Base-by-base conservation (phyloP, 345 rosid genomes). In the Cardamine occulta region DNA sequence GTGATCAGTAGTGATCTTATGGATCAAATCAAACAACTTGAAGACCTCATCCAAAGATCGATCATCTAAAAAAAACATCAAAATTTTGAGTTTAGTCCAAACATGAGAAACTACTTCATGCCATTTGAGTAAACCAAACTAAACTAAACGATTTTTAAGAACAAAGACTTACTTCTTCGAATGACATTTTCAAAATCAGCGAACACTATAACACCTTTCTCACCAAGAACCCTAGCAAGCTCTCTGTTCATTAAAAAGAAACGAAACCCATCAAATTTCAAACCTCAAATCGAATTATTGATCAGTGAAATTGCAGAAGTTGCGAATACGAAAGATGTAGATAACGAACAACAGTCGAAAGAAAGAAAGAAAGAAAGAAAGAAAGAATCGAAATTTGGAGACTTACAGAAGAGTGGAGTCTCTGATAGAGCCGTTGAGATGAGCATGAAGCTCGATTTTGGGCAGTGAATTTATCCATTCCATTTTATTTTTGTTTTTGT, bases 391-490 rank as follows among this genome's bases (percentile, higher is more conserved):
- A 69, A 35, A 18, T 42, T 1, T 39, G 9, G 70, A 54, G 18
- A 45, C 70, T 80, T 81, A 95, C 98, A 92, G 79, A 68, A 95
- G 88, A 8, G 99, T 95, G 24, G 97, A 85, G 84, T 89, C 83
- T 73, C 99, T 84, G 73, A 95, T 83, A 74, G 97, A 95, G 74
- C 98, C 99, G 65, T 92, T 92, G 82, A 95, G 99, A 81, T 95
- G 99, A 74, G 99, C 99, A 70, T 95, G 97, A n/a, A 95, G 85
- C 79, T 95, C 97, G 73, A 95, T 65, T 83, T 95, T 95, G 37
- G 98, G 99, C 31, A 95, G 70, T 23, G 93, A 84, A 24, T 78
- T 57, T 54, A 82, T 83, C 89, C 91, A 85, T 79, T 88, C 93
- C 91, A 86, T 85, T 59, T 32, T 51, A n/a, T n/a, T 18, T 19